Conservation (phyloP, 139 green algal species). For the Micractinium conductrix region DNA sequence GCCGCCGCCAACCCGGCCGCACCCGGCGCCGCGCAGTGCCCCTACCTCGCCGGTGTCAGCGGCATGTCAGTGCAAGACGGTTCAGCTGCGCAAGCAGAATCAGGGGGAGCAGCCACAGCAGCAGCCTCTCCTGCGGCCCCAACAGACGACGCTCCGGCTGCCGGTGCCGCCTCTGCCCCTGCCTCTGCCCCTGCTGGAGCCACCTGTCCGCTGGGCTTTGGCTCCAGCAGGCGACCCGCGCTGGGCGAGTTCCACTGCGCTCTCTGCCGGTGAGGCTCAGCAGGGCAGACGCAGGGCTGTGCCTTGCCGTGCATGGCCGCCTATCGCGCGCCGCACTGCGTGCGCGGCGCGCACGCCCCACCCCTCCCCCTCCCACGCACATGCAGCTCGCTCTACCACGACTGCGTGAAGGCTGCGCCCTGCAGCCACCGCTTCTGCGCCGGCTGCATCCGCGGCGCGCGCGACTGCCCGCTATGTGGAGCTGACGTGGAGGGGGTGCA, state of each 20-base stretch:
- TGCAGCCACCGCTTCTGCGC: conserved; percentile 46
- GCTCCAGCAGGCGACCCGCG: neutral
- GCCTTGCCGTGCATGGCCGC: no score
- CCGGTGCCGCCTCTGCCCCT: neutral
- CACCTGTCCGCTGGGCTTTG: conserved; percentile 44
- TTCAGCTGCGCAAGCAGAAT: neutral
- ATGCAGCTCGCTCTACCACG: conserved; percentile 29
- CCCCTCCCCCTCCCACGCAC: neutral
- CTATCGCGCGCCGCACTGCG: no score
- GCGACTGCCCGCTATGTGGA: conserved; percentile 44
- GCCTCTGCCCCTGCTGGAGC: no score
- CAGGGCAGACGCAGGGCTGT: neutral
- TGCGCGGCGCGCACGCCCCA: neutral
- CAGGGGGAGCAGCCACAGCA: neutral
- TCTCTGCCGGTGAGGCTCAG: conserved; percentile 38
- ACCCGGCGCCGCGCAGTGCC: neutral
- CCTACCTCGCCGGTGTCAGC: neutral
- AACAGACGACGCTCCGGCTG: neutral
- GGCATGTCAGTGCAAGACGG: neutral
- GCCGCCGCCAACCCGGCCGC: no score
- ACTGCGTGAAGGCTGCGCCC: conserved; percentile 22
- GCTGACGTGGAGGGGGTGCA: conserved; percentile 31
- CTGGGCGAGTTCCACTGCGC: conserved; percentile 43
- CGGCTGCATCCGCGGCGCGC: conserved; percentile 21
- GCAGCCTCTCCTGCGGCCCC: neutral